Conservation (phyloP, 2,329 filamentous ascomycete species). For the Epichloe gansuensis region DNA sequence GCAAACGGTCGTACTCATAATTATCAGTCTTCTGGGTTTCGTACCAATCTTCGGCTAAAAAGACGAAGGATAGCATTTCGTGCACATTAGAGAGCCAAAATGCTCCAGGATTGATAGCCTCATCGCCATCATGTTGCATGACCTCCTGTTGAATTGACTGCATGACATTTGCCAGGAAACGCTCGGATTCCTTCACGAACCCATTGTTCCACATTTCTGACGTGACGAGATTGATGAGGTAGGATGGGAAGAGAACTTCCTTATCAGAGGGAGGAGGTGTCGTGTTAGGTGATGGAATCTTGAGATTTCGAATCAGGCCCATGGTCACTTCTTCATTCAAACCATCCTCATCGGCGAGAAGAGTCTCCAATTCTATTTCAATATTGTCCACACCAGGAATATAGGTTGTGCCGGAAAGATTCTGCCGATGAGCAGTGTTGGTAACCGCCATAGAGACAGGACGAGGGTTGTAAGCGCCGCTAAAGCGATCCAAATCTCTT, state of each 20-base stretch:
- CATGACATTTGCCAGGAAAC: constrained; percentile 98
- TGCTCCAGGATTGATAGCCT: constrained; percentile 90
- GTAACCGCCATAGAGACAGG: constrained; percentile 92
- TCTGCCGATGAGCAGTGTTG: constrained; percentile 53
- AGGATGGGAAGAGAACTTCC: constrained; percentile 95
- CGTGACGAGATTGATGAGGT: constrained; percentile 96
- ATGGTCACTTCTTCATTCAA: constrained; percentile 95
- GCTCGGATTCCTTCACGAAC: constrained; percentile 97
- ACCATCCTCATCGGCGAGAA: constrained; percentile 89
- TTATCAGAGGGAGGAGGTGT: constrained; percentile 91
- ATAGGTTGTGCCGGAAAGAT: constrained; percentile 62
- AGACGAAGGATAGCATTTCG: constrained; percentile 99
- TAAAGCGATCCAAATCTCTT: constrained; percentile 79
- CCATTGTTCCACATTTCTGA: constrained; percentile 99
- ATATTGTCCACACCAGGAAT: constrained; percentile 76
- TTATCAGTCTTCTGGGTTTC: constrained; percentile 99
- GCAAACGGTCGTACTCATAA: constrained; percentile 91
- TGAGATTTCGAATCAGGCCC: constrained; percentile 89
- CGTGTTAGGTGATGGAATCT: constrained; percentile 80
- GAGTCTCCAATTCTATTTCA: constrained; percentile 84
- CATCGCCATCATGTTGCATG: constrained; percentile 96
- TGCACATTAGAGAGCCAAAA: constrained; percentile 99
- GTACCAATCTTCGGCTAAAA: constrained; percentile 98
- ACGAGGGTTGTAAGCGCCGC: constrained; percentile 81
- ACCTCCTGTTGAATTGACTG: constrained; percentile 98